Percentiles rank a stretch among this genome's conserved stretches.
Evolutionary conservation across 2,329 filamentous ascomycete genomes (phyloP).

Genomic region (Penicillium capsulatum): DNA sequence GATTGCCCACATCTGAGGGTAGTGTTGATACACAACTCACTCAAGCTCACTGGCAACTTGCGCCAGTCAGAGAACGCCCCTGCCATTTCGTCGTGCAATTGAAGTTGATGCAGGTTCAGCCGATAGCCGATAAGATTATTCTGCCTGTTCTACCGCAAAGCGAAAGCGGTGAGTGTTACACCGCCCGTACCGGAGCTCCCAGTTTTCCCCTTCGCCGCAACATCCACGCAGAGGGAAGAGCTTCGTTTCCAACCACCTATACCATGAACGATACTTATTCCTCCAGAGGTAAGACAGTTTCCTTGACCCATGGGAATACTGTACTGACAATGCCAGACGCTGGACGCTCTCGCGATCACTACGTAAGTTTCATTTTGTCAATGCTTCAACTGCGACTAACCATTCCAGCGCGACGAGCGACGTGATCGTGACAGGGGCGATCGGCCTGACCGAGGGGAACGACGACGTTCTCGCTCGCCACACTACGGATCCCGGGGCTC

Average conservation of each 20-base stretch:
- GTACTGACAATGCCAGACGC: conserved; percentile 43
- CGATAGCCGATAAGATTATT: conserved; percentile 11
- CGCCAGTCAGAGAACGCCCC: conserved; percentile 70
- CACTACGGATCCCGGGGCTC: conserved; percentile 63
- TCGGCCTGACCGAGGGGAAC: conserved; percentile 51
- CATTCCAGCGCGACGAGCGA: conserved; percentile 44
- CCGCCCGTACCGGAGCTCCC: conserved; percentile 24
- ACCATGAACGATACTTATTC: conserved; percentile 83
- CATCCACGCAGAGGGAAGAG: conserved; percentile 13
- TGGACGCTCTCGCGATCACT: conserved; percentile 52
- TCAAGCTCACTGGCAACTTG: conserved; percentile 74
- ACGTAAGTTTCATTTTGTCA: conserved; percentile 40
- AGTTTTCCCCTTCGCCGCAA: conserved; percentile 32
- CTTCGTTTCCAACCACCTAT: conserved; percentile 22
- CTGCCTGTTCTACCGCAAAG: conserved; percentile 17
- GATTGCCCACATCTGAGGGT: conserved; percentile 93
- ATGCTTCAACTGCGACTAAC: conserved; percentile 18
- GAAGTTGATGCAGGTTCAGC: background rate
- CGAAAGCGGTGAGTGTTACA: conserved; percentile 26
- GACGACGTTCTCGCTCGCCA: conserved; percentile 82
- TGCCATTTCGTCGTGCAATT: background rate
- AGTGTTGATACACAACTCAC: conserved; percentile 90
- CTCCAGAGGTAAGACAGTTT: conserved; percentile 60
- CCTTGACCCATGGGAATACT: conserved; percentile 9
- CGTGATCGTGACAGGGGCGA: conserved; percentile 42